These are phyloP conservation scores for Fomes fomentarius DNA, from an alignment of 1,284 basidiomycete species.

Conservation along the genomic window DNA sequence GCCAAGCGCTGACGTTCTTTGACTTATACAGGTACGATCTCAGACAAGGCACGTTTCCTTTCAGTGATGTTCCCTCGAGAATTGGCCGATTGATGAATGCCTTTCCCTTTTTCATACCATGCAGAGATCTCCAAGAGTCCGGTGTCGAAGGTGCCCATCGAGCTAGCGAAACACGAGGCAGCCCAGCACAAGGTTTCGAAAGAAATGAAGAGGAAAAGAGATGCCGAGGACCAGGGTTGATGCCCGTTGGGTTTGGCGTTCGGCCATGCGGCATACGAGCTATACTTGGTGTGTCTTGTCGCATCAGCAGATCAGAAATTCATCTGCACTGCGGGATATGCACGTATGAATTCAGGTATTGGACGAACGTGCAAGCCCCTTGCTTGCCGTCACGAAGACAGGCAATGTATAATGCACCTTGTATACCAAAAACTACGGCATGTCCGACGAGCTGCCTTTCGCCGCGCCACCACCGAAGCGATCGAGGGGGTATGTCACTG, in stretches of 20 bases:
- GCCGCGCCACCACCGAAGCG: neutral
- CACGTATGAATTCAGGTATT: slow-evolving; percentile 1
- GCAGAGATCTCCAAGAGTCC: slow-evolving; percentile 92
- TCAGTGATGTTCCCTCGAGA: slow-evolving; percentile 9
- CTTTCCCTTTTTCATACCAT: slow-evolving; percentile 11
- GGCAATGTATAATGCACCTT: neutral
- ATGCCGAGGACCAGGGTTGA: slow-evolving; percentile 72
- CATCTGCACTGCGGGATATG: too few species aligned
- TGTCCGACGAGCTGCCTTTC: neutral
- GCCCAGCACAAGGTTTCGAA: slow-evolving; percentile 87
- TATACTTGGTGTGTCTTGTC: slow-evolving; percentile 14
- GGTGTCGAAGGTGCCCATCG: slow-evolving; percentile 85
- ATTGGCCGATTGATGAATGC: slow-evolving; percentile 6
- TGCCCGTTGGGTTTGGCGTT: neutral
- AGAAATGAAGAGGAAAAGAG: slow-evolving; percentile 91
- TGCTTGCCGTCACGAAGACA: neutral
- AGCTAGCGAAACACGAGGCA: slow-evolving; percentile 88
- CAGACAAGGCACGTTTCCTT: slow-evolving; percentile 67
- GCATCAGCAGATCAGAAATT: slow-evolving; percentile 1
- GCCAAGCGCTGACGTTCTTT: slow-evolving; percentile 24
- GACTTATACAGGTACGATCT: slow-evolving; percentile 74
- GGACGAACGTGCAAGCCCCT: slow-evolving; percentile 6
- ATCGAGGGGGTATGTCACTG: neutral
- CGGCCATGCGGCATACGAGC: neutral
- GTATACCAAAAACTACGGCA: neutral